Conservation (phyloP, 768 basidiomycete genomes). For the Asterophora lycoperdoides region DNA sequence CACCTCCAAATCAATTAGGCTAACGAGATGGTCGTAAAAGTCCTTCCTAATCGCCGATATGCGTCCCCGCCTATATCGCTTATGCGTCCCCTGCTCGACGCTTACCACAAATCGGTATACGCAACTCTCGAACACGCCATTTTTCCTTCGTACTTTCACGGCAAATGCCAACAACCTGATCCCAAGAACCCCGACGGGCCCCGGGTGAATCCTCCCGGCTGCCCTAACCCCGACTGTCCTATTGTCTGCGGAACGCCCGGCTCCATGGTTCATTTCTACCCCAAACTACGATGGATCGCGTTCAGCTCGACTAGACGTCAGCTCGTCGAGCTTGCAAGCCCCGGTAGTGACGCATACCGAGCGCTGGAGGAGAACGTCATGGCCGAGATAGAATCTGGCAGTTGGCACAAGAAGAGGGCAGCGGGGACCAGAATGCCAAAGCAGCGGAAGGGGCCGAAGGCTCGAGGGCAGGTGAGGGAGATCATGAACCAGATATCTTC, state of each 20-base stretch:
- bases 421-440: conserved; percentile 10
- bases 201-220: conserved; percentile 54
- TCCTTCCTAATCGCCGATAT: conserved; percentile 10
- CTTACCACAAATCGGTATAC: conserved; percentile 44
- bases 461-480: conserved; percentile 16
- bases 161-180: conserved; percentile 61
- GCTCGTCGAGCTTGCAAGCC: conserved; percentile 31
- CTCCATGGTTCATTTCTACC: conserved; percentile 67
- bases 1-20: conserved; percentile 8
- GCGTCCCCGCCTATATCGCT: conserved; percentile 23
- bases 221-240: conserved; percentile 76
- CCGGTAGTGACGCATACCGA: conserved; percentile 38
- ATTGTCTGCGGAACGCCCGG: conserved; percentile 82
- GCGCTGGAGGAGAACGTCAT: conserved; percentile 39
- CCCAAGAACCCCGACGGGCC: conserved; percentile 13
- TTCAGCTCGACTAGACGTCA: conserved; percentile 38
- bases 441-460: conserved; percentile 11
- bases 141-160: conserved; percentile 71
- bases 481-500: conserved; percentile 31
- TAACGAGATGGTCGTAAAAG: conserved; percentile 8
- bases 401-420: conserved; percentile 8
- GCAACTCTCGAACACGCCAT: conserved; percentile 48
- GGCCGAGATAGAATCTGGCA: conserved; percentile 25
- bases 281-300: conserved; percentile 43
- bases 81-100: conserved; percentile 42